phyloP scores from a whole-genome alignment of 352 stramenopile genomes.

The Lagenidium sp. region DNA sequence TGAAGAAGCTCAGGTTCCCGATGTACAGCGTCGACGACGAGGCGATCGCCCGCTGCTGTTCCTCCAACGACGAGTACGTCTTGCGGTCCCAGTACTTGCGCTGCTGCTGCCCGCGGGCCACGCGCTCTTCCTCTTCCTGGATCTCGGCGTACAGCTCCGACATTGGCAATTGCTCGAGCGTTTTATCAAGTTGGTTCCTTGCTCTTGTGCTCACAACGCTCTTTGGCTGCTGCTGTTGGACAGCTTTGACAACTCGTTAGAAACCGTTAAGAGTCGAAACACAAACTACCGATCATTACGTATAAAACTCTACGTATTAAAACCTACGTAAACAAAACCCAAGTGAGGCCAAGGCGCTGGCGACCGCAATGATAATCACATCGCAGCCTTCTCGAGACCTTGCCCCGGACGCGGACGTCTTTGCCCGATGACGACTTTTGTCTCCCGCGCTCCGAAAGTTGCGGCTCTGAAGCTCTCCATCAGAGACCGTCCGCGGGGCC shows the following conservation, averaged over 20 bases:
- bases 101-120: constrained; percentile 44
- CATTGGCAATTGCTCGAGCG: constrained; percentile 14
- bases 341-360: constrained; percentile 5
- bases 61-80: constrained; percentile 87
- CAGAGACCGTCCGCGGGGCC: constrained; percentile 12
- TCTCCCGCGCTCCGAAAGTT: constrained; percentile 19
- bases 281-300: too few species aligned
- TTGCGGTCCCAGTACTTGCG: constrained; percentile 94
- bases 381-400: too few species aligned
- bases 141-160: constrained; percentile 55
- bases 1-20: constrained; percentile 97
- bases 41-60: constrained; percentile 91
- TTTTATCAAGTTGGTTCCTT: neutral
- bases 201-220: neutral
- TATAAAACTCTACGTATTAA: too few species aligned
- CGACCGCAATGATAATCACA: too few species aligned
- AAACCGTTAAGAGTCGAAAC: too few species aligned
- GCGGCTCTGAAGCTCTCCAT: constrained; percentile 26
- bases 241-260: too few species aligned
- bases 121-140: constrained; percentile 54
- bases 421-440: too few species aligned
- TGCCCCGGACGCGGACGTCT: too few species aligned
- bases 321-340: neutral
- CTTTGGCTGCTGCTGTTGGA: too few species aligned
- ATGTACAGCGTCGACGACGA: constrained; percentile 93